Base-by-base conservation (phyloP, 192 early-diverging fungal genomes). In the Podila horticola region DNA sequence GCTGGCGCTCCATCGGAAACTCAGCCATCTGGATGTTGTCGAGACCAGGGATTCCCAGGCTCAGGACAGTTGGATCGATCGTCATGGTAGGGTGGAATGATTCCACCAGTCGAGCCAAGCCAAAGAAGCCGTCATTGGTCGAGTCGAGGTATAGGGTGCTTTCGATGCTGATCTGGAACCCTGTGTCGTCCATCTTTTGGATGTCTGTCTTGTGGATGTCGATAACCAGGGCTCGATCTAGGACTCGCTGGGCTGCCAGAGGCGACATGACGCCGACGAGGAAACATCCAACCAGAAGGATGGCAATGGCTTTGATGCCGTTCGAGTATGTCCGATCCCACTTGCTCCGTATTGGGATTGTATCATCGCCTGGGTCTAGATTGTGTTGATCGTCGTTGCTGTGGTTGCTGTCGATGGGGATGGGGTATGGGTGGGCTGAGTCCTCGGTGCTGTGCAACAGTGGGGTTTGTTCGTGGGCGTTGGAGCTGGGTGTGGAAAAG, bases 201-300 rank as follows among this genome's bases (percentile, higher is more conserved):
- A 81, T 81, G 24, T 65, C 63, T 36, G 71, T 64, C 61, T 64
- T 41, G 29, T 81, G 66, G 28, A 81, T 81, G 49, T 81, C 67
- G 19, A 81, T 66, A 11, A 73, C 67, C 67, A 81, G 36, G 8
- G 71, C 77, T 15, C 50, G 45, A 58, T 81, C 77, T 15, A 81
- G 62, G 3, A 81, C 77, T 29, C 71, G 65, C 55, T 81, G 77
- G 19, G 77, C 70, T 12, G 62, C 62, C 41, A 30, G 64, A 5
- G 71, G 66, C 6, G 71, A 69, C 8, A 73, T 0, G 17, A 48
- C 41, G 17, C 45, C 55, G 30, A 63, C n/a, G 4, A 66, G 17
- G 8, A 81, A 30, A 31, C 66, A 73, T 5, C 48, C 24, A 24
- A 73, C 4, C 33, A 81, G 34, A 41, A 72, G 20, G 4, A 36